phyloP scores from a whole-genome alignment of 768 basidiomycete species.

The Pholiota molesta region DNA sequence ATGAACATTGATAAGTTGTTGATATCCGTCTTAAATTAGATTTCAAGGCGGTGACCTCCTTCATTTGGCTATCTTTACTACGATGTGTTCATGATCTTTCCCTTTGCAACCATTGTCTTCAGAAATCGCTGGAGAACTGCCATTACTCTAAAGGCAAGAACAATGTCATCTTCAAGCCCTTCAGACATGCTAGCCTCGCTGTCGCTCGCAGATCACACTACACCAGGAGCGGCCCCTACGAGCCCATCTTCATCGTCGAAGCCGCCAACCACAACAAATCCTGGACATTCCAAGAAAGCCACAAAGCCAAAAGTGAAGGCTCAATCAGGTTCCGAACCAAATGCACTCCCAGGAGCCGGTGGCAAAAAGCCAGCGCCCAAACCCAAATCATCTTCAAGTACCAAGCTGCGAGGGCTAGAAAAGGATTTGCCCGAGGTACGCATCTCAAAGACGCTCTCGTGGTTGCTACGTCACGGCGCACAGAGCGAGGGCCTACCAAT shows the following conservation, averaged over 20 bases:
- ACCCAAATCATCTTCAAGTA: conserved; percentile 16
- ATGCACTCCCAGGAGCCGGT: neutral
- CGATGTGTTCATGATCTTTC: neutral
- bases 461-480: conserved; percentile 89
- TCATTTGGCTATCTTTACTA: no score
- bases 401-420: conserved; percentile 62
- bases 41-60: no score
- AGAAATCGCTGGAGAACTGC: neutral
- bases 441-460: conserved; percentile 86
- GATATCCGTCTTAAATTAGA: no score
- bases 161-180: neutral
- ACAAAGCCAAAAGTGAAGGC: neutral
- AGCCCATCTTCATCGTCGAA: neutral
- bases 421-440: conserved; percentile 69
- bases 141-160: neutral
- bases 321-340: neutral
- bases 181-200: neutral
- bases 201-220: neutral
- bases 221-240: neutral
- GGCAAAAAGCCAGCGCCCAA: conserved; percentile 12
- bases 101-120: neutral
- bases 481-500: conserved; percentile 73
- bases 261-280: neutral
- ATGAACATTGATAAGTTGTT: no score
- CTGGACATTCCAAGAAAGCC: neutral